Evolutionary conservation across 495 filamentous ascomycete genomes (phyloP), one percentile per base, ranked within the genome.

Genomic region (Penicillium parvum): DNA sequence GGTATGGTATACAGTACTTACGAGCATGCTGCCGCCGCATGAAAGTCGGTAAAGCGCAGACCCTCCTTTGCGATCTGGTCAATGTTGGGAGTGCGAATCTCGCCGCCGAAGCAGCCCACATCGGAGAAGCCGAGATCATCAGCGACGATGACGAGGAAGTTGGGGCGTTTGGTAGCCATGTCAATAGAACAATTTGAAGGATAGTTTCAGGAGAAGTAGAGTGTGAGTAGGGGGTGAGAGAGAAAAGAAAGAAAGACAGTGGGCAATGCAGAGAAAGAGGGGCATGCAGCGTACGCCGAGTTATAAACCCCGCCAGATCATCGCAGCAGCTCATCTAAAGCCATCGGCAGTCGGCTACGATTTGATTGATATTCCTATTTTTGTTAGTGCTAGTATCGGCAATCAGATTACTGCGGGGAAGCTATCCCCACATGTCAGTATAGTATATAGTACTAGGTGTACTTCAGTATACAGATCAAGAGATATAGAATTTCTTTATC

Each of bases 61-160:
- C 78, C 77, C 16, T 66, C 52, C 41, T 71, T 53, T n/a, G 79
- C 77, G 7, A 84, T 63, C 22, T 68, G 63, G 50, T 82, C 74
- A 29, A 84, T 65, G 52, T 81, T 75, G 1, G 79, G 81, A 0
- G 81, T 84, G 17, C 68, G 66, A 52, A 83, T 83, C 58, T 83
- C 80, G 52, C 76, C 70, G 32, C 81, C 81, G 48, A 80, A 85
- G 49, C 73, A 76, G 28, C 70, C 68, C 37, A 81, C 69, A 46
- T 83, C 80, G 15, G 73, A 78, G 68, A 79, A 85, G 29, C 80
- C 76, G 8, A 82, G 65, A 51, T 84, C 79, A 55, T 84, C 79
- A 39, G 76, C 78, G 32, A 81, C 69, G 38, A 81, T 66, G 47
- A 84, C 67, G 46, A 83, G 73, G 61, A 84, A 80, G 50, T 82